Evolutionary conservation across 2,329 filamentous ascomycete species (phyloP).

Genomic region (Xenoacremonium recifei): DNA sequence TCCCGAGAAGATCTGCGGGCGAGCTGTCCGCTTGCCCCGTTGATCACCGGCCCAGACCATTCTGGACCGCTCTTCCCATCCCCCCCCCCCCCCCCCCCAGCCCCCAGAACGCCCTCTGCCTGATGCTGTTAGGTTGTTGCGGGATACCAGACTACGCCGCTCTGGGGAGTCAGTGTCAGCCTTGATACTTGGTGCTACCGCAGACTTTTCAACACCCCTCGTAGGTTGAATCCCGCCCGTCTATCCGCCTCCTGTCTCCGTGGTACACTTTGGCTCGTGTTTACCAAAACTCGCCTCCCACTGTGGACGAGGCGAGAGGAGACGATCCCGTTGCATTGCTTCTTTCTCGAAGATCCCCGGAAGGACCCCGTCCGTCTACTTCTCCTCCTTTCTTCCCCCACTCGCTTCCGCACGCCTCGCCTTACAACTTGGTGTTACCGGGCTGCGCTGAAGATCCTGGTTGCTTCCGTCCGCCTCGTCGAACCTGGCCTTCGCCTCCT

Average conservation of each 20-base stretch:
- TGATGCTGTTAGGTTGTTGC: not conserved
- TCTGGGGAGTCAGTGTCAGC: no score
- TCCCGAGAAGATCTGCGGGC: no score
- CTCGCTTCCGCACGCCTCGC: no score
- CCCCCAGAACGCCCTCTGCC: not conserved
- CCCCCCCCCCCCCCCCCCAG: not conserved
- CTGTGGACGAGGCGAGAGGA: no score
- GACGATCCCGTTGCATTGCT: no score
- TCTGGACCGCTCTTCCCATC: not conserved
- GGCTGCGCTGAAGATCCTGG: not conserved
- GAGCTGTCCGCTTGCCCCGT: not conserved
- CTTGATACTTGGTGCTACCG: not conserved
- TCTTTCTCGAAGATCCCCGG: not conserved
- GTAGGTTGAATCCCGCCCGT: not conserved
- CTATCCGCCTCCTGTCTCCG: not conserved
- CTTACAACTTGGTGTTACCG: not conserved
- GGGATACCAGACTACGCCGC: not conserved
- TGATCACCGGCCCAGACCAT: not conserved
- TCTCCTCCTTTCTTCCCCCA: no score
- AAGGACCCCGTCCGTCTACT: no score
- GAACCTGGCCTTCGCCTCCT: constrained; percentile 2
- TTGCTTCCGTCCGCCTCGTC: not conserved
- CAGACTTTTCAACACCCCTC: not conserved
- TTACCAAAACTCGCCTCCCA: not conserved
- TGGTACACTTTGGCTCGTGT: not conserved